Percentiles rank a stretch among this genome's conserved stretches.
Conservation (phyloP, 169 alveolate species). For the Theileria annulata region DNA sequence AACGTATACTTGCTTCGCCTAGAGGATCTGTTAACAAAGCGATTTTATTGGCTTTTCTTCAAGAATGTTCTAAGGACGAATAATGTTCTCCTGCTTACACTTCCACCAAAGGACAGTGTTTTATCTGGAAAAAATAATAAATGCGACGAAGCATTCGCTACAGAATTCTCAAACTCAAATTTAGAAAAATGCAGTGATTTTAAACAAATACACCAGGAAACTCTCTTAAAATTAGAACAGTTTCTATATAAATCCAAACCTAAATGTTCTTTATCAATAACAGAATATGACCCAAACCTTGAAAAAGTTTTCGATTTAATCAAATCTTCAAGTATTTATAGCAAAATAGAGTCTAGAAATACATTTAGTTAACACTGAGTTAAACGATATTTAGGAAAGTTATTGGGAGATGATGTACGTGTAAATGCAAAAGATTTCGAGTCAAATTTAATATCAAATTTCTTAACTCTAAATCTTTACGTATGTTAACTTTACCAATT, state of each 20-base stretch:
- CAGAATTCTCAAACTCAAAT: constrained; percentile 1
- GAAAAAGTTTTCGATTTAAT: neutral
- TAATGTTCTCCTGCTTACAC: neutral
- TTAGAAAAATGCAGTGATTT: neutral
- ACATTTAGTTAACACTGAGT: neutral
- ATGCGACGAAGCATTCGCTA: constrained; percentile 35
- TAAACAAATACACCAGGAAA: constrained; percentile 10
- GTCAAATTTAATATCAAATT: constrained; percentile 19
- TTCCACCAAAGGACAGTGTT: constrained; percentile 15
- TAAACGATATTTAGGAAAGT: constrained; percentile 1
- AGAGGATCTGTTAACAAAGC: constrained; percentile 12
- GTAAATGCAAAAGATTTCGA: neutral
- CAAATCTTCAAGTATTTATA: neutral
- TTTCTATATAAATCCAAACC: constrained; percentile 1
- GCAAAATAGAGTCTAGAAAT: neutral
- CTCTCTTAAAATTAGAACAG: constrained; percentile 10
- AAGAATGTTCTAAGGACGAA: neutral
- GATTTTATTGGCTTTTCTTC: constrained; percentile 12
- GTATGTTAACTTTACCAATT: too few relatives aligned
- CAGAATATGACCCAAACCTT: neutral
- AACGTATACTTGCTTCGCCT: neutral
- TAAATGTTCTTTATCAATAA: constrained; percentile 24
- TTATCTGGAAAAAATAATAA: constrained; percentile 7
- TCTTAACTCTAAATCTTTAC: constrained; percentile 4
- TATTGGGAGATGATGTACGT: constrained; percentile 17